These are phyloP conservation scores for Rhynchospora tenuis DNA, from an alignment of 176 grass and related monocot species.

Conservation along the genomic window DNA sequence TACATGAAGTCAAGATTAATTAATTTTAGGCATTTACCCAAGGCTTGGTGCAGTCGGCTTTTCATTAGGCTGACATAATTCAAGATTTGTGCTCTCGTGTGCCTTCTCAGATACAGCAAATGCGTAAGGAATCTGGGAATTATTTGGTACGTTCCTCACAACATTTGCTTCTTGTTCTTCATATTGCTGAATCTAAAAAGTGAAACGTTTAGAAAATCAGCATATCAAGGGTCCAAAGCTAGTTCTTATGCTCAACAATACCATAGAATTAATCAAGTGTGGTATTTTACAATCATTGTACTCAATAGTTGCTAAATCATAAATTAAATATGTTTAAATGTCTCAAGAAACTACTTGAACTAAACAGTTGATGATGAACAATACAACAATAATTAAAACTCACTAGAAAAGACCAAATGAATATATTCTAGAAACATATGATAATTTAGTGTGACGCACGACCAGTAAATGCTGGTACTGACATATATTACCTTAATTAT, in stretches of 20 bases:
- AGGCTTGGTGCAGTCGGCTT: conserved; percentile 16
- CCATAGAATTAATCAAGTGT: no score
- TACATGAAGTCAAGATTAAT: not conserved
- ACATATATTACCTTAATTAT: not conserved
- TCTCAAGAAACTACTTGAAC: no score
- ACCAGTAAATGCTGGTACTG: not conserved
- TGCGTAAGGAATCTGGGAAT: conserved; percentile 12
- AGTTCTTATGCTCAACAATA: not conserved
- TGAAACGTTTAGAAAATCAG: not conserved
- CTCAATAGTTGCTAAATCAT: no score
- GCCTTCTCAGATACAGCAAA: conserved; percentile 16
- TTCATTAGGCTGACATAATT: conserved; percentile 25
- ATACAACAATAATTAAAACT: no score
- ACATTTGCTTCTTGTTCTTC: conserved; percentile 23
- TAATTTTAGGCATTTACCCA: conserved; percentile 15
- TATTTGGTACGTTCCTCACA: not conserved
- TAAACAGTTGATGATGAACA: no score
- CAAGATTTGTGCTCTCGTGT: conserved; percentile 27
- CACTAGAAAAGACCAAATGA: no score
- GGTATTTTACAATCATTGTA: no score
- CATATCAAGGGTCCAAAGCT: not conserved
- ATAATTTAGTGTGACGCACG: no score
- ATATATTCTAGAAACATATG: no score
- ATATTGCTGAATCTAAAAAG: conserved; percentile 31
- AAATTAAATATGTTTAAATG: no score